Evolutionary conservation across 164 flowering plant species (phyloP), one percentile per base, ranked within the genome.

Genomic region (Chimonanthus praecox): DNA sequence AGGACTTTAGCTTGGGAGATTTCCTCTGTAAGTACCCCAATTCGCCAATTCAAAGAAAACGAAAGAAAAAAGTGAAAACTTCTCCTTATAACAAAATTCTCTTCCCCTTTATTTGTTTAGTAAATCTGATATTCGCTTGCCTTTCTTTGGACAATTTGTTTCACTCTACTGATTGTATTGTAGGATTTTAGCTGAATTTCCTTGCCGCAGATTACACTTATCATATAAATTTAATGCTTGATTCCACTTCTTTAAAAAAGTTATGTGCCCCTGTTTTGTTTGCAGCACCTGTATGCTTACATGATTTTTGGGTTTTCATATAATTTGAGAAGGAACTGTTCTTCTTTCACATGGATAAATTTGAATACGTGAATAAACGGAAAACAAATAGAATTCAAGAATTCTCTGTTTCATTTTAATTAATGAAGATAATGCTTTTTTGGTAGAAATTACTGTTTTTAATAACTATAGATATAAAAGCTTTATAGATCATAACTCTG

Each of bases 1-100:
- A 92, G 71, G 76, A 76, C 78, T 95, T 95, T 85, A 78, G 84
- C 81, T 79, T 95, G 75, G 98, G 99, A 58, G 98, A 93, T 87
- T 95, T 88, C 80, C 94, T 92, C 85, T 83, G 98, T 95, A 85
- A 87, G 94, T 49, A 15, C 61, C 21, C n/a, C 13, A 66, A 66
- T 44, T 10, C 2, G 5, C 44, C 7, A 5, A 66, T 18, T 15
- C 33, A 33, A 33, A 33, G 33, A 33, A 33, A 33, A 33, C 33
- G 2, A 33, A 33, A 33, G 33, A 33, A 33, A 33, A 33, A 33
- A 66, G 13, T 11, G 69, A 10, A 13, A 9, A 4, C 10, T 13
- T 45, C 69, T 46, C 33, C 33, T 33, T 33, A 33, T 33, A 33
- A 20, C 66, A 63, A 63, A 63, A 63, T 63, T 63, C 66, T 20